A percentile compares a stretch with the other conserved stretches of the same genome.
phyloP scores from a whole-genome alignment of 805 yeast genomes.

The Saturnispora silvae region DNA sequence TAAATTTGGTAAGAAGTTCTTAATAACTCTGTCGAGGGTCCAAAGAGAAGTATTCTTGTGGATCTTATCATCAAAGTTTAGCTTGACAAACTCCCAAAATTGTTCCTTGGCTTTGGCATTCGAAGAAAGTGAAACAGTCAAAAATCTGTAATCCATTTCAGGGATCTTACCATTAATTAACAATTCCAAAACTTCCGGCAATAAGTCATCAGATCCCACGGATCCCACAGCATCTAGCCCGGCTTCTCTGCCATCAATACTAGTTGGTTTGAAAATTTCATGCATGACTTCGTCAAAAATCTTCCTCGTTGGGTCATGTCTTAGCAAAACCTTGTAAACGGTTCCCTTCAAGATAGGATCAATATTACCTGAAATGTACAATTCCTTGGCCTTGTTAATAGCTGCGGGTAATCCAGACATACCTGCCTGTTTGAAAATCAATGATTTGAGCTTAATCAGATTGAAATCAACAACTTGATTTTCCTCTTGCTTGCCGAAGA shows the following conservation, averaged over 20 bases:
- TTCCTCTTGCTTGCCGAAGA: constrained; percentile 13
- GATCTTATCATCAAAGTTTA: constrained; percentile 33
- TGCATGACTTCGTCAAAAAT: constrained; percentile 31
- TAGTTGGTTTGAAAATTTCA: constrained; percentile 40
- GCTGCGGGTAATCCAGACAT: constrained; percentile 29
- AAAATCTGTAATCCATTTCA: constrained; percentile 48
- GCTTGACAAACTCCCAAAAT: constrained; percentile 41
- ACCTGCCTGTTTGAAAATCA: constrained; percentile 33
- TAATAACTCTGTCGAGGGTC: constrained; percentile 28
- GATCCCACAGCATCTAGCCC: constrained; percentile 48
- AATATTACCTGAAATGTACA: constrained; percentile 7
- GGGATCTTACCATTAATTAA: constrained; percentile 37
- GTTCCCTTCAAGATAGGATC: constrained; percentile 34
- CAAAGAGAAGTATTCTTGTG: constrained; percentile 29
- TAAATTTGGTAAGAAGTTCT: constrained; percentile 25
- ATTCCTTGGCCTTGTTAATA: constrained; percentile 14
- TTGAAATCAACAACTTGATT: constrained; percentile 13
- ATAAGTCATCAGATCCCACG: constrained; percentile 27
- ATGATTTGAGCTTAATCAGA: constrained; percentile 27
- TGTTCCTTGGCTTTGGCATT: constrained; percentile 33
- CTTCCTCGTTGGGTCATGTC: constrained; percentile 25
- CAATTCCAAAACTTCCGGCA: constrained; percentile 30
- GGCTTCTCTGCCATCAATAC: constrained; percentile 50
- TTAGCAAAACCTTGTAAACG: constrained; percentile 33
- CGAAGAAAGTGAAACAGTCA: constrained; percentile 35